Conservation (phyloP, 148 eudicot species). For the Amaranthus palmeri region DNA sequence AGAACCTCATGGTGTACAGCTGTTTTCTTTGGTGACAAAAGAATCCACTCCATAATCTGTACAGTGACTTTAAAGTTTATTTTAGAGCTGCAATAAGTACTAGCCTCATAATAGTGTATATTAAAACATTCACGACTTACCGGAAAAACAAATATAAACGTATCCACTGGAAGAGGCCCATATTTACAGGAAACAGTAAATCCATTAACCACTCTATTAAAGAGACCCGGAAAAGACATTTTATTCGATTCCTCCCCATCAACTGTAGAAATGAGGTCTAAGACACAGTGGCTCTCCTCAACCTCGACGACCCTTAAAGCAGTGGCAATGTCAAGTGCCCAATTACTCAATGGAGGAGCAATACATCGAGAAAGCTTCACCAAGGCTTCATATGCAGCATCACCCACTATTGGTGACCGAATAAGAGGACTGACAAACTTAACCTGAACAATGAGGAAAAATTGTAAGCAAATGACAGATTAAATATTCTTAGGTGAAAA, state of each 20-base stretch:
- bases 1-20: conserved; percentile 82
- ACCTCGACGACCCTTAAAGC: conserved; percentile 61
- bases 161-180: conserved; percentile 93
- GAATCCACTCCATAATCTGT: conserved; percentile 84
- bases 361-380: conserved; percentile 85
- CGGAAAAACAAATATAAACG: conserved; percentile 81
- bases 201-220: conserved; percentile 67
- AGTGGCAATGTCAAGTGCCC: conserved; percentile 92
- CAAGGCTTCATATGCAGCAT: conserved; percentile 77
- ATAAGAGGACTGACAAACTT: conserved; percentile 74
- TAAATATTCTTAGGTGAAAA: background rate
- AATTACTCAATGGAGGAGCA: conserved; percentile 77
- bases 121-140: conserved; percentile 34
- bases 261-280: conserved; percentile 50
- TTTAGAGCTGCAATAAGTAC: background rate
- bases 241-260: conserved; percentile 39
- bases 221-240: conserved; percentile 52
- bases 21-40: conserved; percentile 86
- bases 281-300: conserved; percentile 48
- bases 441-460: conserved; percentile 43
- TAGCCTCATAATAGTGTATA: background rate
- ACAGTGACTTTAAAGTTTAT: background rate
- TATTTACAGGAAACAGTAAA: conserved; percentile 68
- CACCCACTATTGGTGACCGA: conserved; percentile 69
- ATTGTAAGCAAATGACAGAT: conserved; percentile 6